phyloP scores from a whole-genome alignment of 345 rosid species.

The Syzygium grande region DNA sequence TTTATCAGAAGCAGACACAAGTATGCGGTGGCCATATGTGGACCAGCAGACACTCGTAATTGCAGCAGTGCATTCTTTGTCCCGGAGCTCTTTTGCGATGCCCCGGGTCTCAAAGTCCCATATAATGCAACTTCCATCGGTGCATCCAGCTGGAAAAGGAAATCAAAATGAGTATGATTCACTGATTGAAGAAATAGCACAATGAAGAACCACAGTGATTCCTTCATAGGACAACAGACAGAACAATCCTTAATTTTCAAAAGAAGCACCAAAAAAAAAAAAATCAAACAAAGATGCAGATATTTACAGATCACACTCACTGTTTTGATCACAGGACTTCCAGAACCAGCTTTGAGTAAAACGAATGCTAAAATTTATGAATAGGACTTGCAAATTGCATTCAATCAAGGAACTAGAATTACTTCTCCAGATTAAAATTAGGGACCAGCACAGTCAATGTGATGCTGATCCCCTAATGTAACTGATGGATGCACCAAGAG shows the following conservation, averaged over 20 bases:
- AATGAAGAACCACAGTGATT: neutral
- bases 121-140: conserved; percentile 85
- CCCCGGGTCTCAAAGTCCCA: conserved; percentile 99
- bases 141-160: conserved; percentile 74
- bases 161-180: conserved; percentile 2
- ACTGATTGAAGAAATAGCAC: neutral
- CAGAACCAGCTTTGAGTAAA: neutral
- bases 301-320: neutral
- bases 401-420: neutral
- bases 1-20: conserved; percentile 94
- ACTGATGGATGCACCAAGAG: neutral
- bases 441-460: neutral
- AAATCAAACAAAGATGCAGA: neutral
- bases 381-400: neutral
- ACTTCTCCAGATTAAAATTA: neutral
- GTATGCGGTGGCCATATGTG: conserved; percentile 80
- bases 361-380: neutral
- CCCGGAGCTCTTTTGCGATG: conserved; percentile 84
- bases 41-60: conserved; percentile 97
- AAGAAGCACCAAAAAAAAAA: neutral
- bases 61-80: conserved; percentile 65
- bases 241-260: neutral
- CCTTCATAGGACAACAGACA: neutral
- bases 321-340: neutral
- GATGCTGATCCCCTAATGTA: neutral